phyloP scores from a whole-genome alignment of 768 basidiomycete species.

The Albatrellus ellisii region DNA sequence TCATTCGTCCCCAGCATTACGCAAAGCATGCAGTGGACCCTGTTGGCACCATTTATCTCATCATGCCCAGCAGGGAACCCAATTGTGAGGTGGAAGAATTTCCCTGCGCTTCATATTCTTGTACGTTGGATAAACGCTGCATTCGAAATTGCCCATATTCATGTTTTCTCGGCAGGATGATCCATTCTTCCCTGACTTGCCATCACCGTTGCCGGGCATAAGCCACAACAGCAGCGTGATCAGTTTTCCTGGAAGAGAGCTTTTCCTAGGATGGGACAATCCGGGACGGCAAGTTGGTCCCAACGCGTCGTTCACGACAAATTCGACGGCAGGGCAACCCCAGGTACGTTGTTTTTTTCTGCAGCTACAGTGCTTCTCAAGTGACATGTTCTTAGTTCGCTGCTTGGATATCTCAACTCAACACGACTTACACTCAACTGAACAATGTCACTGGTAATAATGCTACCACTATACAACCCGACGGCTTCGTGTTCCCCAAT shows the following conservation, averaged over 20 bases:
- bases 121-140: conserved; percentile 20
- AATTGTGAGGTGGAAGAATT: conserved; percentile 37
- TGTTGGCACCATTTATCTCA: conserved; percentile 38
- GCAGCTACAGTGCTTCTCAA: background rate
- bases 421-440: conserved; percentile 43
- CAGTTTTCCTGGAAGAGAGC: conserved; percentile 28
- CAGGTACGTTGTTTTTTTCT: conserved; percentile 19
- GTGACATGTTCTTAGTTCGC: conserved; percentile 24
- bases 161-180: conserved; percentile 18
- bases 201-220: conserved; percentile 32
- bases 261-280: conserved; percentile 40
- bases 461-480: conserved; percentile 36
- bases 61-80: conserved; percentile 42
- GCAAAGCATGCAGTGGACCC: conserved; percentile 50
- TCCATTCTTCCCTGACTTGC: conserved; percentile 16
- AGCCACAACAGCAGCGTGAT: conserved; percentile 42
- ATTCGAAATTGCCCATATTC: background rate
- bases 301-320: conserved; percentile 38
- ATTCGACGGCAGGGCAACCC: conserved; percentile 28
- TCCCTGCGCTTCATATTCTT: conserved; percentile 38
- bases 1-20: conserved; percentile 45
- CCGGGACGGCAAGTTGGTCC: conserved; percentile 40
- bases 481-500: conserved; percentile 30
- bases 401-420: conserved; percentile 48
- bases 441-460: conserved; percentile 20